phyloP scores from a whole-genome alignment of 306 rosid genomes.

The Casuarina glauca region DNA sequence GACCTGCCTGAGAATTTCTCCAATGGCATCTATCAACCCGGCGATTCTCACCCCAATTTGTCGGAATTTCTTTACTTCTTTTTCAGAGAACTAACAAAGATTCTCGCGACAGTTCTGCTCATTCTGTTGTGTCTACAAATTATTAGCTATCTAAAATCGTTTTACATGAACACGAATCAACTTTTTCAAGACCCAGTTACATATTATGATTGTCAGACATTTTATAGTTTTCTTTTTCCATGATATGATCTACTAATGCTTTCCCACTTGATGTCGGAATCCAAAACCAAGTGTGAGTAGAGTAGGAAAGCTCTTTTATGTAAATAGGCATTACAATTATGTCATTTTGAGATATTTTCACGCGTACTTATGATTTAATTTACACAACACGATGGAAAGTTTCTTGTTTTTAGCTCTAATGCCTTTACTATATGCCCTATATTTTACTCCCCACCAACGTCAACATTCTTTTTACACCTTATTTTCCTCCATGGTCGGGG shows the following conservation, averaged over 20 bases:
- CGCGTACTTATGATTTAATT: background rate
- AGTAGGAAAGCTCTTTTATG: background rate
- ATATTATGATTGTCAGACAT: too few relatives aligned
- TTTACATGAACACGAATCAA: too few relatives aligned
- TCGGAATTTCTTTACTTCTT: conserved; percentile 30
- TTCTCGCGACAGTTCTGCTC: background rate
- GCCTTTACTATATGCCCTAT: background rate
- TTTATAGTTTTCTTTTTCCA: too few relatives aligned
- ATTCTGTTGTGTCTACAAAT: background rate
- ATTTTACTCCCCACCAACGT: background rate
- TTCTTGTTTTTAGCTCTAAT: background rate
- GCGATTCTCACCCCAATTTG: conserved; percentile 32
- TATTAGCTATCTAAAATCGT: too few relatives aligned
- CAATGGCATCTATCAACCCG: conserved; percentile 11
- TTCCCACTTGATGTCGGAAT: background rate
- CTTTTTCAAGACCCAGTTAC: too few relatives aligned
- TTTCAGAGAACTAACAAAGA: conserved; percentile 8
- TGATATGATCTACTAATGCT: background rate
- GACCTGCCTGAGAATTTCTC: background rate
- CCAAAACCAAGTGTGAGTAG: background rate
- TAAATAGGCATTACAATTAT: background rate
- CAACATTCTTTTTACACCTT: background rate
- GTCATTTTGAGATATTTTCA: background rate
- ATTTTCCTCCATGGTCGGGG: background rate
- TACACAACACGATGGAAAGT: background rate